A percentile compares a stretch with the other conserved stretches of the same genome.
phyloP scores from a whole-genome alignment of 768 basidiomycete genomes.

The Dioszegia crocea region DNA sequence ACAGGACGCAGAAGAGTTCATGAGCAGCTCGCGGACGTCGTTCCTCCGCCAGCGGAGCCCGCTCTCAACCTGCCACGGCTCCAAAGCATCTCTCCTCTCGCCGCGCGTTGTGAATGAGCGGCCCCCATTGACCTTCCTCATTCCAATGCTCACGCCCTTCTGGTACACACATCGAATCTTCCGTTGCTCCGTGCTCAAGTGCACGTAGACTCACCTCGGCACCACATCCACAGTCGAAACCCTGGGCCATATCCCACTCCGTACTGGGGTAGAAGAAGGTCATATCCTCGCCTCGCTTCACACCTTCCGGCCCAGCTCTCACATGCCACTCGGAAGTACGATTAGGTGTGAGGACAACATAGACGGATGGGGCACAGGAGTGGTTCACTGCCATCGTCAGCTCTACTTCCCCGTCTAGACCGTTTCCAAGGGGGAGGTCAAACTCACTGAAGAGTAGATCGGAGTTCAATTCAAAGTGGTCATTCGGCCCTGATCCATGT shows the following conservation, averaged over 20 bases:
- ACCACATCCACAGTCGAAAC: conserved; percentile 59
- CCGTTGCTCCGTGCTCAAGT: too few species aligned
- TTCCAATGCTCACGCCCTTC: too few species aligned
- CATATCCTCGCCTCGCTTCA: conserved; percentile 51
- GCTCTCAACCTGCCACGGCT: too few species aligned
- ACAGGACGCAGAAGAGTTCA: too few species aligned
- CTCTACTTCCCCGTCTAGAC: too few species aligned
- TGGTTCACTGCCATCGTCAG: conserved; percentile 54
- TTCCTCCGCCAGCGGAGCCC: too few species aligned
- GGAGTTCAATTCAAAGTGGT: conserved; percentile 60
- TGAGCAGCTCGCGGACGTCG: too few species aligned
- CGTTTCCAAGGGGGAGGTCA: neutral
- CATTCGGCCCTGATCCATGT: conserved; percentile 53
- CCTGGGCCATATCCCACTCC: conserved; percentile 67
- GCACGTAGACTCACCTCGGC: conserved; percentile 46
- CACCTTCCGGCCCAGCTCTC: conserved; percentile 51
- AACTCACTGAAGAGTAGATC: conserved; percentile 60
- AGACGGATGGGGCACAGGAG: conserved; percentile 62
- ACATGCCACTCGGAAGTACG: conserved; percentile 56
- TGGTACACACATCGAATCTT: too few species aligned
- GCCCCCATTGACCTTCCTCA: too few species aligned
- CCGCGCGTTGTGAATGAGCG: too few species aligned
- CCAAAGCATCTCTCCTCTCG: too few species aligned
- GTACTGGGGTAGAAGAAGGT: conserved; percentile 66
- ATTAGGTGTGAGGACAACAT: conserved; percentile 56